phyloP scores from a whole-genome alignment of 495 filamentous ascomycete genomes.

The Astrothelium macrocarpum region DNA sequence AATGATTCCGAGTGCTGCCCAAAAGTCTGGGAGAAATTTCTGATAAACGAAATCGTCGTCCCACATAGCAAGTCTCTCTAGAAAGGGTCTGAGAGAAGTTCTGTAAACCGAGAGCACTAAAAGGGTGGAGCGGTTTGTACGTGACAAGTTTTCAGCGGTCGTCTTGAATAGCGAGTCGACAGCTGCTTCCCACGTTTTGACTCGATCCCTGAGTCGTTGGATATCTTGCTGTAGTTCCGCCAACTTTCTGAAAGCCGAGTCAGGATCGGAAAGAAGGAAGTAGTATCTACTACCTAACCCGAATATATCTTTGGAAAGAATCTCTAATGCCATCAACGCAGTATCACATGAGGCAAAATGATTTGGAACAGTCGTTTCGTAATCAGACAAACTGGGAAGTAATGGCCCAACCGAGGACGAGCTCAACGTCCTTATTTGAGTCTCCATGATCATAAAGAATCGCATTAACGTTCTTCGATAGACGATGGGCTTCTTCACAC shows the following conservation, averaged over 20 bases:
- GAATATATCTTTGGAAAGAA: not conserved
- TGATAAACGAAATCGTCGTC: not conserved
- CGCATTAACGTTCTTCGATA: not conserved
- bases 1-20: not conserved
- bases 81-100: not conserved
- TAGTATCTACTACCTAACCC: not conserved
- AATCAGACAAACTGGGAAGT: not conserved
- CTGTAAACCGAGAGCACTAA: not conserved
- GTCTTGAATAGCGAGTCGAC: not conserved
- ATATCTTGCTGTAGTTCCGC: not conserved
- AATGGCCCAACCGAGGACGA: not conserved
- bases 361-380: not conserved
- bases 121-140: not conserved
- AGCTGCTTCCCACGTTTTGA: not conserved
- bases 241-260: not conserved
- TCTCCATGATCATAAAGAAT: not conserved
- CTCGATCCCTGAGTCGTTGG: not conserved
- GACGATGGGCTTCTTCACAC: not conserved
- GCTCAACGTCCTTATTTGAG: not conserved
- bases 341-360: not conserved
- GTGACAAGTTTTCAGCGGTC: not conserved
- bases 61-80: not conserved
- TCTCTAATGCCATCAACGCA: not conserved
- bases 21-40: not conserved
- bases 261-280: not conserved